Conservation (phyloP, 1,284 basidiomycete species). For the Agaricales sp. region DNA sequence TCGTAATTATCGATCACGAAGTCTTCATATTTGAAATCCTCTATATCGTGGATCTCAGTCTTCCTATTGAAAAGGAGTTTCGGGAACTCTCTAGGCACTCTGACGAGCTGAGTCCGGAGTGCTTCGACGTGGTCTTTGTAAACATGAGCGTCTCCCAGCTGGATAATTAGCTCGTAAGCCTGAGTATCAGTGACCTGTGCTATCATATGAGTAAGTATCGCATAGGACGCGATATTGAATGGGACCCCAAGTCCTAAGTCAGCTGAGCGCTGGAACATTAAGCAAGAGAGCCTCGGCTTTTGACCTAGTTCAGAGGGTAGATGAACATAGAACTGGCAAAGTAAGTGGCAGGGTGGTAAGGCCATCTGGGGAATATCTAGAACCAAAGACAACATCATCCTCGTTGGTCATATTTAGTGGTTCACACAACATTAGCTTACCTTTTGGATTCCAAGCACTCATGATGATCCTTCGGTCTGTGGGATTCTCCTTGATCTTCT, state of each 20-base stretch:
- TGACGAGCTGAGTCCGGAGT: conserved; percentile 70
- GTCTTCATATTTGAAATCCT: conserved; percentile 77
- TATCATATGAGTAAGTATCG: conserved; percentile 94
- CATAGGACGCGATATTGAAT: conserved; percentile 98
- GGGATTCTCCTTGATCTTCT: conserved; percentile 89
- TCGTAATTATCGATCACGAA: conserved; percentile 84
- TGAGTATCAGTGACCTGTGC: conserved; percentile 84
- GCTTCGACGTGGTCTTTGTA: conserved; percentile 91
- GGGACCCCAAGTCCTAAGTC: conserved; percentile 95
- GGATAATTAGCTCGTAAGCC: conserved; percentile 83
- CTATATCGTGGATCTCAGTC: conserved; percentile 55
- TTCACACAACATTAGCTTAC: conserved; percentile 32
- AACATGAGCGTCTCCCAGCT: conserved; percentile 95
- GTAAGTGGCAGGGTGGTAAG: conserved; percentile 95
- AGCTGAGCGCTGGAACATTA: conserved; percentile 98
- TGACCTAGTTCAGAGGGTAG: conserved; percentile 44
- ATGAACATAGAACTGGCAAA: conserved; percentile 98
- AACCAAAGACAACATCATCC: not conserved
- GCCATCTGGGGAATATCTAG: conserved; percentile 91
- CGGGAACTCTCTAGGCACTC: conserved; percentile 80
- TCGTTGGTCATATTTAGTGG: too few species aligned
- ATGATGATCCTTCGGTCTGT: conserved; percentile 95
- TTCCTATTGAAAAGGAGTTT: conserved; percentile 65
- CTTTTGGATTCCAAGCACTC: conserved; percentile 96
- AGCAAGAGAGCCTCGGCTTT: conserved; percentile 77